Evolutionary conservation across 179 eudicot genomes (phyloP).

Genomic region (Monotropa hypopitys): DNA sequence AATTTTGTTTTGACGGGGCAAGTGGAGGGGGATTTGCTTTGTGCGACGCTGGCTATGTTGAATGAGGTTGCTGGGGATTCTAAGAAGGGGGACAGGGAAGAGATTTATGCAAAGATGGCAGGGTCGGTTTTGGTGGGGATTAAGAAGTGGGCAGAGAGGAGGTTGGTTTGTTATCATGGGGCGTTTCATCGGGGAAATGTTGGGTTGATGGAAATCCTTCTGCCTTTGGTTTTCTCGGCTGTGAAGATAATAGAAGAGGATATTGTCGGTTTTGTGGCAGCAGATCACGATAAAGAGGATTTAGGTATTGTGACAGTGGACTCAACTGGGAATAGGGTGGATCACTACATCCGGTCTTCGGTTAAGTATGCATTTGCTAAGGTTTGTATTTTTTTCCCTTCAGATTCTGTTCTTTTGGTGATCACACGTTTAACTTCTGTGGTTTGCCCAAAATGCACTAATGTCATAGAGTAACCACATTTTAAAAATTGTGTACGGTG

Average conservation of each 20-base stretch:
- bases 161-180: slow-evolving; percentile 46
- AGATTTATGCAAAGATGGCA: slow-evolving; percentile 39
- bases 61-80: slow-evolving; percentile 64
- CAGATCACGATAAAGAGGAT: slow-evolving; percentile 25
- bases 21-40: slow-evolving; percentile 55
- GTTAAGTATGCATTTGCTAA: slow-evolving; percentile 50
- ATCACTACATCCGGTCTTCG: slow-evolving; percentile 59
- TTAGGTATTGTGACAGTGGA: background rate
- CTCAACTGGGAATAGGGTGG: slow-evolving; percentile 39
- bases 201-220: slow-evolving; percentile 43
- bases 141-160: slow-evolving; percentile 65
- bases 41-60: slow-evolving; percentile 50
- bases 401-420: background rate
- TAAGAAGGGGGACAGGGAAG: slow-evolving; percentile 45
- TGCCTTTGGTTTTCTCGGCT: slow-evolving; percentile 48
- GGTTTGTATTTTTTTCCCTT: slow-evolving; percentile 21
- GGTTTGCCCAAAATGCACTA: background rate
- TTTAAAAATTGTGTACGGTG: background rate
- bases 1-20: slow-evolving; percentile 66
- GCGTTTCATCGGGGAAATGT: slow-evolving; percentile 25
- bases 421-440: background rate
- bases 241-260: slow-evolving; percentile 62
- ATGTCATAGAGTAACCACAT: background rate
- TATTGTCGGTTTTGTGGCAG: slow-evolving; percentile 22
- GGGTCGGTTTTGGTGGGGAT: slow-evolving; percentile 38